Conservation (phyloP, 257 asterid species). For the Nicotiana knightiana region DNA sequence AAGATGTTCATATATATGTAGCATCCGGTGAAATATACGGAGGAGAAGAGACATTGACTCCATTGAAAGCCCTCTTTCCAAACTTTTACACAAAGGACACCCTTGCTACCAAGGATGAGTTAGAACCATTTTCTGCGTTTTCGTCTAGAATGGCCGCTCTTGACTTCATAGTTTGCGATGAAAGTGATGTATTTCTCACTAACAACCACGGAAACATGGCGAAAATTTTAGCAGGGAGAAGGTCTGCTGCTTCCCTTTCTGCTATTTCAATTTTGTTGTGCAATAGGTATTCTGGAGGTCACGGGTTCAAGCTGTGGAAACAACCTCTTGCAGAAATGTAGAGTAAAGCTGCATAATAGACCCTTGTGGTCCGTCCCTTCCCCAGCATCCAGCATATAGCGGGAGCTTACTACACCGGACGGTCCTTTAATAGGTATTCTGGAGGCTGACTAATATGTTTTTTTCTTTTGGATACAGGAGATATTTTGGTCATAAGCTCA, state of each 20-base stretch:
- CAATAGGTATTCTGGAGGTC: not conserved
- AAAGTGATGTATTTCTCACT: conserved; percentile 91
- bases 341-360: too few relatives aligned
- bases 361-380: too few relatives aligned
- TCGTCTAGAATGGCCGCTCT: conserved; percentile 98
- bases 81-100: conserved; percentile 81
- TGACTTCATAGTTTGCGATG: conserved; percentile 92
- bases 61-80: conserved; percentile 86
- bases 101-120: conserved; percentile 61
- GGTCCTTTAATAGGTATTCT: not conserved
- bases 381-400: too few relatives aligned
- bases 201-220: conserved; percentile 99
- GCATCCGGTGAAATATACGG: conserved; percentile 98
- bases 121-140: conserved; percentile 61
- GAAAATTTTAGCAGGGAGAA: conserved; percentile 85
- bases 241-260: conserved; percentile 32
- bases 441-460: not conserved
- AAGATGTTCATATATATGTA: conserved; percentile 72
- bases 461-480: conserved; percentile 54
- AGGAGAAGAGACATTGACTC: conserved; percentile 81
- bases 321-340: too few relatives aligned
- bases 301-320: too few relatives aligned
- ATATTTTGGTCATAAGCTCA: conserved; percentile 92
- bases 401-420: too few relatives aligned
- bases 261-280: not conserved